Percentiles rank a stretch among this genome's conserved stretches.
phyloP scores from a whole-genome alignment of 495 filamentous ascomycete genomes.

The Margaritispora aquatica region DNA sequence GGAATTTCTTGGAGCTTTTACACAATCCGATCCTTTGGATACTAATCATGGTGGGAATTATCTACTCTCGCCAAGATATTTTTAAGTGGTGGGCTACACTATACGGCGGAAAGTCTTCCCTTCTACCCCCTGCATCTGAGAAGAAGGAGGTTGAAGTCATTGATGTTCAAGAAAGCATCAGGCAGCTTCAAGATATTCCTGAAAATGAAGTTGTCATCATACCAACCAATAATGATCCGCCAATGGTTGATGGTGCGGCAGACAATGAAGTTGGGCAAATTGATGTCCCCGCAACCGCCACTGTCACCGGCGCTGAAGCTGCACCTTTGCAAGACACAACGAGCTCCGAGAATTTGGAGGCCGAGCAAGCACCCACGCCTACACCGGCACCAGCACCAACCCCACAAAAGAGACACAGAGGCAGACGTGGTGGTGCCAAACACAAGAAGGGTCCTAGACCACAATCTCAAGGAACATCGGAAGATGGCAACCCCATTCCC shows the following conservation, averaged over 20 bases:
- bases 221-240: no score
- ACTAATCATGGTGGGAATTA: background rate
- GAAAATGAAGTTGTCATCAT: background rate
- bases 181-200: background rate
- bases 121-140: background rate
- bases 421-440: constrained; percentile 71
- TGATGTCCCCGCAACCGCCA: background rate
- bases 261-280: constrained; percentile 12
- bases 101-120: background rate
- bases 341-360: no score
- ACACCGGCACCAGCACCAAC: constrained; percentile 28
- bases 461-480: constrained; percentile 25
- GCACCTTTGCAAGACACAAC: background rate
- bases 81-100: background rate
- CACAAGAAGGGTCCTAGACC: constrained; percentile 54
- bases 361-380: no score
- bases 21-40: background rate
- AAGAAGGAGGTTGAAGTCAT: background rate
- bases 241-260: constrained; percentile 24
- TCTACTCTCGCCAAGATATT: background rate
- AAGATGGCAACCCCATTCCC: constrained; percentile 29
- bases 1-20: background rate
- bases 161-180: background rate
- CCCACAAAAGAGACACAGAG: constrained; percentile 47
- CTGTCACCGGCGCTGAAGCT: background rate